phyloP scores from a whole-genome alignment of 805 yeast species.

The Yarrowia sp. region DNA sequence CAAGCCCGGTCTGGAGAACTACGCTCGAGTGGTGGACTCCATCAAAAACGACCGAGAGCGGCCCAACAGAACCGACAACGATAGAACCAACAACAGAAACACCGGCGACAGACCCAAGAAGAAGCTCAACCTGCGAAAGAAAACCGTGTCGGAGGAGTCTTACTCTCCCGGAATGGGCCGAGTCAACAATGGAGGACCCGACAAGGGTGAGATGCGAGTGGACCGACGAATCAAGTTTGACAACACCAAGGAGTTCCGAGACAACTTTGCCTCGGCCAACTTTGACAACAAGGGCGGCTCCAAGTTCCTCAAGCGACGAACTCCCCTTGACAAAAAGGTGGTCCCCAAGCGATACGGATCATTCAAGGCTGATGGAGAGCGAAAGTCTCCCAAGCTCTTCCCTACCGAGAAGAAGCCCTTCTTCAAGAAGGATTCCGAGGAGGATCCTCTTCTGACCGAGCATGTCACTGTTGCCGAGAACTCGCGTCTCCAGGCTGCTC shows the following conservation, averaged over 20 bases:
- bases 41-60: constrained; percentile 1
- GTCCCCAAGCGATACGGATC: constrained; percentile 21
- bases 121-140: constrained; percentile 13
- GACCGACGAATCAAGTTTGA: constrained; percentile 7
- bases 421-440: background rate
- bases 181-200: background rate
- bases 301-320: constrained; percentile 20
- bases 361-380: constrained; percentile 19
- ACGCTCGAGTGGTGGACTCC: constrained; percentile 26
- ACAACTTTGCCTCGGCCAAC: constrained; percentile 16
- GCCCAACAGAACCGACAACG: background rate
- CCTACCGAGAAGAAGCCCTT: background rate
- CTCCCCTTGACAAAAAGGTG: constrained; percentile 9
- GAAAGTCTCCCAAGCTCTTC: constrained; percentile 25
- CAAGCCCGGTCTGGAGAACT: constrained; percentile 26
- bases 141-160: background rate
- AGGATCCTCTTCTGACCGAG: background rate
- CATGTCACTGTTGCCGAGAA: background rate
- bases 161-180: constrained; percentile 19
- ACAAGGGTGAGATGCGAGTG: background rate
- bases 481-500: constrained; percentile 13
- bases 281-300: background rate
- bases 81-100: too few species aligned
- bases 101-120: background rate
- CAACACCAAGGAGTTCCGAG: background rate